phyloP scores from a whole-genome alignment of 352 stramenopile genomes.

The Phytophthora multivora region DNA sequence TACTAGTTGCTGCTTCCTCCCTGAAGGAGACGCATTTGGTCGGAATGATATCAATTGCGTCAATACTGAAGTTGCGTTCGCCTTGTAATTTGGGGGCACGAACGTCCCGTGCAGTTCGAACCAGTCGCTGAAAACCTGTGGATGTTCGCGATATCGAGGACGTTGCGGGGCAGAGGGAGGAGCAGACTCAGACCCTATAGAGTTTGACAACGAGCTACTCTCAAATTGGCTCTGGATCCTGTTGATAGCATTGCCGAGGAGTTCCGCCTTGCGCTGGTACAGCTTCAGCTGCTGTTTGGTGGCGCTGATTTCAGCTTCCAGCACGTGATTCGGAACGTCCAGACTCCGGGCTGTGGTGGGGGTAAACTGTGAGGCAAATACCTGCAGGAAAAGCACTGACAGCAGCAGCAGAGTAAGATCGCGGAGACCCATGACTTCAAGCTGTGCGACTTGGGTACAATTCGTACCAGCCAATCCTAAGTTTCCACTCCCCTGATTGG shows the following conservation, averaged over 20 bases:
- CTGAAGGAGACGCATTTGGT: slow-evolving; percentile 14
- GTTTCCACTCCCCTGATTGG: slow-evolving; percentile 1
- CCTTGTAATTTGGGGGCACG: neutral
- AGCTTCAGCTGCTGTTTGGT: slow-evolving; percentile 25
- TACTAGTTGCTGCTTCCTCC: slow-evolving; percentile 14
- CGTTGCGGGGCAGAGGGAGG: neutral
- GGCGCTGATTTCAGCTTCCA: slow-evolving; percentile 29
- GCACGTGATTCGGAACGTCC: slow-evolving; percentile 1
- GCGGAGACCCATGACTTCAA: slow-evolving; percentile 1
- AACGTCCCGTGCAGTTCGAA: slow-evolving; percentile 20
- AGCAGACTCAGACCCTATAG: neutral
- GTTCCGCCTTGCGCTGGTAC: slow-evolving; percentile 22
- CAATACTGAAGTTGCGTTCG: slow-evolving; percentile 6
- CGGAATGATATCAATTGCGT: slow-evolving; percentile 31
- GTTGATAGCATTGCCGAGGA: slow-evolving; percentile 8
- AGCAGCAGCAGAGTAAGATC: slow-evolving; percentile 14
- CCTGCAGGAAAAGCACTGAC: neutral
- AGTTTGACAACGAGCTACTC: neutral
- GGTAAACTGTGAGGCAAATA: neutral
- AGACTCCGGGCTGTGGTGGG: too few relatives aligned
- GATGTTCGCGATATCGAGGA: neutral
- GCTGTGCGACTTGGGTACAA: slow-evolving; percentile 10
- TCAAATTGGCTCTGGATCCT: slow-evolving; percentile 5
- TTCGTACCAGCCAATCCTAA: slow-evolving; percentile 9
- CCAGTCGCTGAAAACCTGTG: slow-evolving; percentile 35